Conservation (phyloP, 306 rosid genomes). For the Vigna hirtella region DNA sequence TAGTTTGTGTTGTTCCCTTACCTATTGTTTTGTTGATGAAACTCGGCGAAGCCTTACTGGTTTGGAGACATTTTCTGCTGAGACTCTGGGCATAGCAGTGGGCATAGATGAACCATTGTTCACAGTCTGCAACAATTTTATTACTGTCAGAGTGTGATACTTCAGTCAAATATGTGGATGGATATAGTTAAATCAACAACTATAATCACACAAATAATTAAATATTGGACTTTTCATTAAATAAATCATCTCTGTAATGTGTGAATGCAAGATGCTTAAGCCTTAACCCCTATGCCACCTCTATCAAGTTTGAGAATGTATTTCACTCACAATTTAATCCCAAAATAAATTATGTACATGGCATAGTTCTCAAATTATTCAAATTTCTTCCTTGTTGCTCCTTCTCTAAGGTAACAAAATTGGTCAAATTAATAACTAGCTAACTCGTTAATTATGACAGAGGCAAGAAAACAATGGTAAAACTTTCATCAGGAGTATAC, state of each 20-base stretch:
- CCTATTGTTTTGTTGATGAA: conserved; percentile 51
- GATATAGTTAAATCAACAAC: conserved; percentile 7
- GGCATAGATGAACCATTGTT: conserved; percentile 49
- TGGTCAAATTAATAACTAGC: too few species aligned
- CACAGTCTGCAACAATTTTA: conserved; percentile 49
- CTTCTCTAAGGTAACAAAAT: too few species aligned
- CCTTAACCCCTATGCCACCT: too few species aligned
- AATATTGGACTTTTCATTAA: too few species aligned
- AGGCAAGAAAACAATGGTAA: background rate
- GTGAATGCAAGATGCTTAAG: too few species aligned
- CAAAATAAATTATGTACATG: too few species aligned
- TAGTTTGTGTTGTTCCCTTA: background rate
- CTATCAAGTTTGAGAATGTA: too few species aligned
- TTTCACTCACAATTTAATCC: too few species aligned
- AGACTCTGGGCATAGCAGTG: conserved; percentile 25
- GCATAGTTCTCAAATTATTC: too few species aligned
- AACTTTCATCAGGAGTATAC: conserved; percentile 45
- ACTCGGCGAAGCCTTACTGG: conserved; percentile 45
- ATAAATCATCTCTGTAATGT: too few species aligned
- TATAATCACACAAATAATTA: background rate
- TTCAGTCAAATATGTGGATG: background rate
- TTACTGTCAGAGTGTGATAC: conserved; percentile 17
- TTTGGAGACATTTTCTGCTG: conserved; percentile 41
- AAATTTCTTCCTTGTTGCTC: too few species aligned
- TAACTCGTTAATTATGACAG: background rate